These are phyloP conservation scores for Sparassis latifolia DNA, from an alignment of 1,284 basidiomycete genomes.

Conservation along the genomic window DNA sequence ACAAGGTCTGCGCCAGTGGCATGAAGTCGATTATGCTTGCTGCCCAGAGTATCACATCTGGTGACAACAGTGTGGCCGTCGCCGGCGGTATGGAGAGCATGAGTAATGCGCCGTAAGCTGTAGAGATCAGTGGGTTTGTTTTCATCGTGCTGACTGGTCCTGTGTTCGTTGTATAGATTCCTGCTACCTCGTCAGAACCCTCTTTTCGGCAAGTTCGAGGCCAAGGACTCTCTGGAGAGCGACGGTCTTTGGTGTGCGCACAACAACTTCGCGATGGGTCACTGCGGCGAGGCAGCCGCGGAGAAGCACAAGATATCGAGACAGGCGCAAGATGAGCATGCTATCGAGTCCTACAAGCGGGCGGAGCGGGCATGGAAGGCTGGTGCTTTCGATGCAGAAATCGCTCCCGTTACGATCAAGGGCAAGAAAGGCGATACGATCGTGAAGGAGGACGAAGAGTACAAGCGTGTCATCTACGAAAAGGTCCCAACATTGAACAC, in stretches of 20 bases:
- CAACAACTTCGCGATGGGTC: slow-evolving; percentile 95
- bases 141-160: background rate
- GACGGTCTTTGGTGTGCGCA: slow-evolving; percentile 97
- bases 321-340: slow-evolving; percentile 84
- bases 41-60: slow-evolving; percentile 83
- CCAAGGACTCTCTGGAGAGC: slow-evolving; percentile 82
- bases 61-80: slow-evolving; percentile 81
- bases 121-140: background rate
- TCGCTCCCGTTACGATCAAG: slow-evolving; percentile 91
- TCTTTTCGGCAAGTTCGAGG: slow-evolving; percentile 83
- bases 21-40: slow-evolving; percentile 94
- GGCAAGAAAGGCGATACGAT: slow-evolving; percentile 91
- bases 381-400: slow-evolving; percentile 83
- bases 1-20: slow-evolving; percentile 97
- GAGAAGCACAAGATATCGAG: slow-evolving; percentile 81
- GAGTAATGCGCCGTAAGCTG: slow-evolving; percentile 86
- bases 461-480: slow-evolving; percentile 91
- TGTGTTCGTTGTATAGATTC: slow-evolving; percentile 51
- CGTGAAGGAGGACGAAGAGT: slow-evolving; percentile 95
- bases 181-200: slow-evolving; percentile 86
- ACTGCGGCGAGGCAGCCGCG: slow-evolving; percentile 89
- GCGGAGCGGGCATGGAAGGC: slow-evolving; percentile 87
- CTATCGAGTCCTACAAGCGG: slow-evolving; percentile 91
- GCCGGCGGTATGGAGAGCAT: slow-evolving; percentile 98
- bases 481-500: slow-evolving; percentile 84